These are phyloP conservation scores for Solanum tacnaense DNA, from an alignment of 257 asterid species.

Conservation along the genomic window DNA sequence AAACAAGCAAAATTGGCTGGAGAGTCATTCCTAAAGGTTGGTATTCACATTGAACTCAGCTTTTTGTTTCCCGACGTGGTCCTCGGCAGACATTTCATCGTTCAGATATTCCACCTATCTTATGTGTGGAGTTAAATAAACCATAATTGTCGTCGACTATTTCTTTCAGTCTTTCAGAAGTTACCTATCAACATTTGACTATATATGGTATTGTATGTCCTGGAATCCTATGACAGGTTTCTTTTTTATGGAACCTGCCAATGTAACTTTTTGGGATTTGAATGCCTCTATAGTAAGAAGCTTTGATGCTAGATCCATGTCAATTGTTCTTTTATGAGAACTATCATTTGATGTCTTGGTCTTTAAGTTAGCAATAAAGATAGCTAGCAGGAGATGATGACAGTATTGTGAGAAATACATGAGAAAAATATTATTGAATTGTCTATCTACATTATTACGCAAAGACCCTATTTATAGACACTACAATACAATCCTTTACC, in stretches of 20 bases:
- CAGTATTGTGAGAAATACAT: neutral
- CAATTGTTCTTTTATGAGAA: neutral
- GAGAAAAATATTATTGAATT: neutral
- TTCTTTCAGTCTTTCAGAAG: neutral
- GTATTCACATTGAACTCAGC: neutral
- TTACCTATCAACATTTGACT: neutral
- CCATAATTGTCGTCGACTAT: neutral
- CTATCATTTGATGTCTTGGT: neutral
- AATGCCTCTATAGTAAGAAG: neutral
- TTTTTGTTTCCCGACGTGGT: neutral
- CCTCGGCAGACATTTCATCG: neutral
- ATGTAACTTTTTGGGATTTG: neutral
- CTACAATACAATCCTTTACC: neutral
- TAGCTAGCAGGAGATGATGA: neutral
- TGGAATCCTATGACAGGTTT: neutral
- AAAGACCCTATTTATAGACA: neutral
- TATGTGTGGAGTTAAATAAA: neutral
- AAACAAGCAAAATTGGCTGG: conserved; percentile 80
- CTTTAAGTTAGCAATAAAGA: neutral
- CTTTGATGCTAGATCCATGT: neutral
- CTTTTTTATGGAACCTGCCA: neutral
- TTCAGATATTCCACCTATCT: neutral
- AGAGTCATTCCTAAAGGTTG: conserved; percentile 57
- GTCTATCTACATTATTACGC: neutral
- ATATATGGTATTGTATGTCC: neutral